Percentiles rank a stretch among this genome's conserved stretches.
Evolutionary conservation across 148 eudicot genomes (phyloP).

Genomic region (Oxyria digyna): DNA sequence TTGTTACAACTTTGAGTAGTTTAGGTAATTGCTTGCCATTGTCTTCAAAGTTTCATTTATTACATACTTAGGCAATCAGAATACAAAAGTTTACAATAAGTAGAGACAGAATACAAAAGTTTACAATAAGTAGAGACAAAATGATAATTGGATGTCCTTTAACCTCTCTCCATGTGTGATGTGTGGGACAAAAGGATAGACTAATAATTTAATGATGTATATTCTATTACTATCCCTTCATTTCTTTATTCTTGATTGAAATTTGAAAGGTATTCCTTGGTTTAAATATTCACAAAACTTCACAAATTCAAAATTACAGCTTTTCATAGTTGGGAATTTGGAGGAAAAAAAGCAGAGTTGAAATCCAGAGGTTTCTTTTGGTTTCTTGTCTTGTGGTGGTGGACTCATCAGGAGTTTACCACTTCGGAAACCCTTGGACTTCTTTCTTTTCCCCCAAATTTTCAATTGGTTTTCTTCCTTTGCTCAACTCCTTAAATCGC

Average conservation of each 20-base stretch:
- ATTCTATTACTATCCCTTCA: conserved; percentile 2
- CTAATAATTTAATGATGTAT: conserved; percentile 2
- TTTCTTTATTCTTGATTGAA: neutral
- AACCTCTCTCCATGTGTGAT: conserved; percentile 1
- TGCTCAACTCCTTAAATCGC: neutral
- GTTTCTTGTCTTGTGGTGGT: neutral
- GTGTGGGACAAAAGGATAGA: conserved; percentile 1
- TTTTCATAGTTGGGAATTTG: conserved; percentile 5
- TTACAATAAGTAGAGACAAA: neutral
- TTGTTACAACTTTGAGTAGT: no score
- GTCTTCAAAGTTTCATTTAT: no score
- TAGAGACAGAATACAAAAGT: neutral
- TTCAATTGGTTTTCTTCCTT: neutral
- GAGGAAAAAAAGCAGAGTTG: neutral
- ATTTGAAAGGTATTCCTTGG: neutral
- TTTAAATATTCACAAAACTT: neutral
- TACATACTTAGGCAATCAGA: no score
- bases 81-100: no score
- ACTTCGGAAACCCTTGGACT: neutral
- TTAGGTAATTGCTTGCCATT: no score
- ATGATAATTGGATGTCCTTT: neutral
- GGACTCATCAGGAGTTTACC: conserved; percentile 8
- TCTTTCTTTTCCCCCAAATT: neutral
- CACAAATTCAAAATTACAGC: conserved; percentile 2
- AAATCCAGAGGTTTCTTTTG: neutral